Conservation (phyloP, 805 yeast genomes). For the Wickerhamiella qilinensis region DNA sequence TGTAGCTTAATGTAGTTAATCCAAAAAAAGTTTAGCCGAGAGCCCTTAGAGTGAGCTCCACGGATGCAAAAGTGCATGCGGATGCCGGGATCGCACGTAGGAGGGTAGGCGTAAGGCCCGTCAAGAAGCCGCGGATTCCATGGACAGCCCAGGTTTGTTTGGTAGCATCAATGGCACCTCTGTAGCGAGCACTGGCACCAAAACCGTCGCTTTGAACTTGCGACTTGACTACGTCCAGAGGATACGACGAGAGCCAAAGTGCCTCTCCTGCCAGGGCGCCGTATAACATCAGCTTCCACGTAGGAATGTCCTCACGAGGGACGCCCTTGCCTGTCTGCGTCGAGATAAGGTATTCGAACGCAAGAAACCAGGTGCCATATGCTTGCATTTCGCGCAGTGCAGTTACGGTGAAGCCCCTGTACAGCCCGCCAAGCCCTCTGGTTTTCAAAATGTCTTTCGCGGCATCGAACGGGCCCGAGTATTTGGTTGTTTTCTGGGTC, state of each 20-base stretch:
- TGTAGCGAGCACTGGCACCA: slow-evolving; percentile 19
- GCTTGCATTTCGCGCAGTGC: slow-evolving; percentile 49
- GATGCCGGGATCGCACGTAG: slow-evolving; percentile 51
- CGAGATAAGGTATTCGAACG: slow-evolving; percentile 40
- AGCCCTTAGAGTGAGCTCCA: slow-evolving; percentile 45
- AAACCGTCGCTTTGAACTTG: slow-evolving; percentile 39
- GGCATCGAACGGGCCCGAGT: slow-evolving; percentile 30
- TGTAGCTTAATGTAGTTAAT: too few relatives aligned
- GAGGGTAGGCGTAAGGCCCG: slow-evolving; percentile 41
- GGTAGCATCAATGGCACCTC: slow-evolving; percentile 29
- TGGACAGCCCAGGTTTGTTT: slow-evolving; percentile 26
- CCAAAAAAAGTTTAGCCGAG: slow-evolving; percentile 18
- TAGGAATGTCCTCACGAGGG: slow-evolving; percentile 32
- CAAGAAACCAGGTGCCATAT: slow-evolving; percentile 57
- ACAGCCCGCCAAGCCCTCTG: slow-evolving; percentile 35
- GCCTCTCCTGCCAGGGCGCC: slow-evolving; percentile 61
- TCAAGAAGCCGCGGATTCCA: slow-evolving; percentile 37
- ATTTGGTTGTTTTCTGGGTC: slow-evolving; percentile 27
- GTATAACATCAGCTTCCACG: slow-evolving; percentile 37
- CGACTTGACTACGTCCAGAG: slow-evolving; percentile 50
- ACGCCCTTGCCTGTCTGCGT: slow-evolving; percentile 10
- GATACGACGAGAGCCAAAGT: slow-evolving; percentile 52
- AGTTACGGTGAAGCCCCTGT: slow-evolving; percentile 40
- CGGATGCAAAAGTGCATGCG: slow-evolving; percentile 67
- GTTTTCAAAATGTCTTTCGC: slow-evolving; percentile 27